Percentiles rank a stretch among this genome's conserved stretches.
Conservation (phyloP, 2,329 filamentous ascomycete species). For the Fusarium sp. region DNA sequence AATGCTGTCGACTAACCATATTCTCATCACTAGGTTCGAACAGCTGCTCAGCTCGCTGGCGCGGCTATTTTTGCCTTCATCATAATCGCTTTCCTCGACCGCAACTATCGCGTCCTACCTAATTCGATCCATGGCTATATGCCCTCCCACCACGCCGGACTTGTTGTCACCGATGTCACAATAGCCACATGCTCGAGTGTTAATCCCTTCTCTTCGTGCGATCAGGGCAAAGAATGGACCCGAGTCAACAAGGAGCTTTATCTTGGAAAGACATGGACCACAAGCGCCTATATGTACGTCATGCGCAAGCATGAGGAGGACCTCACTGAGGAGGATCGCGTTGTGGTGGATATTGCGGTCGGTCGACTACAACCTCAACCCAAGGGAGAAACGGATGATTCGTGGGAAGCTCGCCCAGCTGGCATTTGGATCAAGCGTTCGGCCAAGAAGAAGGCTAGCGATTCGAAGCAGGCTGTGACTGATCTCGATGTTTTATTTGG, state of each 20-base stretch:
- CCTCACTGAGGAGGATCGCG: constrained; percentile 77
- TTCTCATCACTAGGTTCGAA: constrained; percentile 64
- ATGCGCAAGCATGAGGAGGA: constrained; percentile 89
- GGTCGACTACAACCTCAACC: constrained; percentile 76
- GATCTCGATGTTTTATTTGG: constrained; percentile 90
- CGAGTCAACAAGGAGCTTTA: constrained; percentile 92
- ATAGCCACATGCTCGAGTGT: constrained; percentile 81
- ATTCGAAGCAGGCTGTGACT: constrained; percentile 81
- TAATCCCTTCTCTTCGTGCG: constrained; percentile 81
- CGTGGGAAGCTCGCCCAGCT: constrained; percentile 82
- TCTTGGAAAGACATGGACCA: constrained; percentile 78
- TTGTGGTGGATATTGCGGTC: constrained; percentile 83
- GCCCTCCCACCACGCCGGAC: constrained; percentile 85
- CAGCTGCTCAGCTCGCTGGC: constrained; percentile 80
- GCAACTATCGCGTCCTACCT: constrained; percentile 87
- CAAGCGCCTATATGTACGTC: constrained; percentile 84
- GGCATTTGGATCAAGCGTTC: constrained; percentile 88
- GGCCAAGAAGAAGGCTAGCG: constrained; percentile 77
- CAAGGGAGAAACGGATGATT: constrained; percentile 64
- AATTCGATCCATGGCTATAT: constrained; percentile 88
- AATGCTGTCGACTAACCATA: constrained; percentile 17
- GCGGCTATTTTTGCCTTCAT: constrained; percentile 76
- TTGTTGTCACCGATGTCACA: constrained; percentile 87
- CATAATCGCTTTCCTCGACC: constrained; percentile 85
- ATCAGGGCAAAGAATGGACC: constrained; percentile 81